These are phyloP conservation scores for Tricholoma terreum DNA, from an alignment of 768 basidiomycete genomes.

Conservation along the genomic window DNA sequence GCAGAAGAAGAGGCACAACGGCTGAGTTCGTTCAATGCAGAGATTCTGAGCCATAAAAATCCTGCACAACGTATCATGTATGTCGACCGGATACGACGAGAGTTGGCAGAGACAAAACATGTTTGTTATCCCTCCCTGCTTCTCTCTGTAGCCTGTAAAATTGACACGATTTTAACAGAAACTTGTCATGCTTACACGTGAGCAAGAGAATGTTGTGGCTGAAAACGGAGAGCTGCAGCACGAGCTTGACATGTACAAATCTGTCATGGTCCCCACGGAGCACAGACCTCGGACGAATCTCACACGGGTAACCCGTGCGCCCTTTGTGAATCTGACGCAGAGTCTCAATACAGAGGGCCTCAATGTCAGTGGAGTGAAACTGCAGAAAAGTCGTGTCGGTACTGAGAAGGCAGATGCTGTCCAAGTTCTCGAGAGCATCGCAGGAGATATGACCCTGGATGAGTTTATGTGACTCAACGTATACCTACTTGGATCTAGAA, in stretches of 20 bases:
- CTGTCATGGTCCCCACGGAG: constrained; percentile 46
- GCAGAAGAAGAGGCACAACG: constrained; percentile 76
- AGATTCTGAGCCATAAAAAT: constrained; percentile 82
- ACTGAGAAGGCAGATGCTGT: constrained; percentile 8
- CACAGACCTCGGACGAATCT: constrained; percentile 54
- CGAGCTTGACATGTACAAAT: constrained; percentile 62
- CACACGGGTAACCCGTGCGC: constrained; percentile 48
- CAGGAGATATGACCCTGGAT: constrained; percentile 52
- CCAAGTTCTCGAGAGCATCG: constrained; percentile 28
- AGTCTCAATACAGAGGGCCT: constrained; percentile 27
- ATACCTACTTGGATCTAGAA: not conserved
- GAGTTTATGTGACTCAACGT: constrained; percentile 26
- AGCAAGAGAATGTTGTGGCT: constrained; percentile 43
- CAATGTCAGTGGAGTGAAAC: not conserved
- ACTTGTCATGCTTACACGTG: constrained; percentile 44
- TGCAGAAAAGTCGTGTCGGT: not conserved
- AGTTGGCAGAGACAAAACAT: constrained; percentile 78
- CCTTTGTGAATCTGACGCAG: constrained; percentile 42
- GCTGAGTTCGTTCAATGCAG: constrained; percentile 80
- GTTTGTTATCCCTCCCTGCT: constrained; percentile 41
- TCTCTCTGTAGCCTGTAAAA: not conserved
- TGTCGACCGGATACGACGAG: constrained; percentile 77
- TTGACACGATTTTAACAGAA: constrained; percentile 31
- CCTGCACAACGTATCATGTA: constrained; percentile 85
- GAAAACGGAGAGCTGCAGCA: constrained; percentile 46